Percentiles rank a stretch among this genome's conserved stretches.
Conservation (phyloP, 371 early-diverging fungal species). For the Lichtheimia ramosa region DNA sequence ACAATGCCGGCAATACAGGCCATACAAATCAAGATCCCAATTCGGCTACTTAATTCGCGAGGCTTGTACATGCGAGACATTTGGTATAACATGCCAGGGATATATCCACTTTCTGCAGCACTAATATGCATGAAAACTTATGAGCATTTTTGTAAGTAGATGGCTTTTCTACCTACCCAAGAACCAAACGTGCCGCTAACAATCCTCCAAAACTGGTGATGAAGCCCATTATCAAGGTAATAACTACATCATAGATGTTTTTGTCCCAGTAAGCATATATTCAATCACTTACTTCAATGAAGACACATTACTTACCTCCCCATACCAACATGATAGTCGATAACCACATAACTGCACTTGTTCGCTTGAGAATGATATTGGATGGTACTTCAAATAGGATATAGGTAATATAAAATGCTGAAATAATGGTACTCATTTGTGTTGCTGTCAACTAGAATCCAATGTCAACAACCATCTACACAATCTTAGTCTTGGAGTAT, state of each 20-base stretch:
- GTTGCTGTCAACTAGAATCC: slow-evolving; percentile 20
- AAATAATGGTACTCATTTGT: slow-evolving; percentile 25
- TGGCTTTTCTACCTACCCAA: slow-evolving; percentile 16
- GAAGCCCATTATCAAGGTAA: slow-evolving; percentile 25
- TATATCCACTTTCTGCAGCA: slow-evolving; percentile 27
- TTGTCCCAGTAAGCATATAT: not conserved
- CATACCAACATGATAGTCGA: slow-evolving; percentile 46
- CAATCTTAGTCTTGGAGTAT: no score
- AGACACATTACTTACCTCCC: slow-evolving; percentile 19
- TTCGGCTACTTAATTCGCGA: slow-evolving; percentile 16
- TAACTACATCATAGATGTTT: not conserved
- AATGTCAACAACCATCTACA: no score
- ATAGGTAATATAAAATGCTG: slow-evolving; percentile 45
- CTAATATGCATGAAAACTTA: not conserved
- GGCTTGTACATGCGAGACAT: slow-evolving; percentile 28
- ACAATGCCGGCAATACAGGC: slow-evolving; percentile 19
- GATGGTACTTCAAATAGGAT: slow-evolving; percentile 48
- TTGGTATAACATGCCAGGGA: slow-evolving; percentile 27
- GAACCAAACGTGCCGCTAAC: slow-evolving; percentile 17
- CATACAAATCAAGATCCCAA: slow-evolving; percentile 18
- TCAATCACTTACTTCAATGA: not conserved
- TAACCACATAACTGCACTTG: slow-evolving; percentile 39
- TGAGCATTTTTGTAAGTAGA: not conserved
- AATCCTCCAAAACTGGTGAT: slow-evolving; percentile 29
- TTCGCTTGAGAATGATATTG: slow-evolving; percentile 36